Evolutionary conservation across 768 basidiomycete genomes (phyloP).

Genomic region (Leccinellum luteum): DNA sequence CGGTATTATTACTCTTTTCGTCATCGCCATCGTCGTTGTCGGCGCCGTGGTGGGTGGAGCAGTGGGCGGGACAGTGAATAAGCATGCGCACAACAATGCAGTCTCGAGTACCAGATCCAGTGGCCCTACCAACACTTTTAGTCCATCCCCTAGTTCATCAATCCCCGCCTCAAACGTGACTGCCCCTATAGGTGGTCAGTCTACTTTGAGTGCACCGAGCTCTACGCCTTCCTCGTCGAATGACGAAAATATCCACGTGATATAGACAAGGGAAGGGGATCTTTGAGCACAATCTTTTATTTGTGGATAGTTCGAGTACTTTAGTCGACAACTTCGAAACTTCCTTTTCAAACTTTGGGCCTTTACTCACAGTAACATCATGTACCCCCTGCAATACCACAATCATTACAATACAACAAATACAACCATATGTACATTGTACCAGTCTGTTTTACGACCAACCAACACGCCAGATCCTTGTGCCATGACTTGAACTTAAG

Average conservation of each 20-base stretch:
- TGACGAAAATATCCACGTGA: background rate
- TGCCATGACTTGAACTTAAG: conserved; percentile 29
- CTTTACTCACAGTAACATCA: too few relatives aligned
- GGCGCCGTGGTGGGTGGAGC: conserved; percentile 57
- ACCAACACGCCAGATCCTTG: background rate
- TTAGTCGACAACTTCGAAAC: background rate
- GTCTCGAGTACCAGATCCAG: background rate
- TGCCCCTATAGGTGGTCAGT: background rate
- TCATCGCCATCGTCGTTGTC: conserved; percentile 42
- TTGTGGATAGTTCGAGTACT: background rate
- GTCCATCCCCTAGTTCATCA: too few relatives aligned
- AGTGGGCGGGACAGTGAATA: conserved; percentile 48
- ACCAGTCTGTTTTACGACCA: too few relatives aligned
- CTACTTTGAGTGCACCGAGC: background rate
- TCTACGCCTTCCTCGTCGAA: background rate
- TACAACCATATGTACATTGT: too few relatives aligned
- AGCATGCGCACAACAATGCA: conserved; percentile 12
- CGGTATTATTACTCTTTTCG: conserved; percentile 39
- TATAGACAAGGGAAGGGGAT: background rate
- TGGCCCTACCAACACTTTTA: background rate
- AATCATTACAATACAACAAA: background rate
- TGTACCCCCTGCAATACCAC: background rate
- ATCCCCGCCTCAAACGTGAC: background rate
- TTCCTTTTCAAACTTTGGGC: background rate
- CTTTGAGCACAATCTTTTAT: background rate